These are phyloP conservation scores for Dalbergia cultrata DNA, from an alignment of 306 rosid genomes.

Conservation along the genomic window DNA sequence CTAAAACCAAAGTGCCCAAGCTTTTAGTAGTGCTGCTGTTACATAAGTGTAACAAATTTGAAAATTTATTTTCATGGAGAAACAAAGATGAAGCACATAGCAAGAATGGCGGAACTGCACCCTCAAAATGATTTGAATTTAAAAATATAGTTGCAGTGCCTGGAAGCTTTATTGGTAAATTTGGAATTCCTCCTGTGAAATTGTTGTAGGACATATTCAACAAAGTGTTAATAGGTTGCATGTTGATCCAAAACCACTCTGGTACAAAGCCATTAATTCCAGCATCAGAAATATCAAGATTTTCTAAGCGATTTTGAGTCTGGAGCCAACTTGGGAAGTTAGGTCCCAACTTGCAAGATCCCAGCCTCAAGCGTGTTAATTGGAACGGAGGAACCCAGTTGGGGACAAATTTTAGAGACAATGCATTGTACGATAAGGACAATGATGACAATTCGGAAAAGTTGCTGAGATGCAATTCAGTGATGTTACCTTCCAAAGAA, in stretches of 20 bases:
- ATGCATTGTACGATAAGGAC: neutral
- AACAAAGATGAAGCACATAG: fast-evolving
- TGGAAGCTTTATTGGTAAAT: neutral
- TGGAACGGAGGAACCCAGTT: constrained; percentile 38
- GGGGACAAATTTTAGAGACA: neutral
- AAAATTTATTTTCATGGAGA: constrained; percentile 2
- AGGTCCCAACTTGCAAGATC: constrained; percentile 44
- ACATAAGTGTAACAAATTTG: constrained; percentile 6
- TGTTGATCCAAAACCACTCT: constrained; percentile 20
- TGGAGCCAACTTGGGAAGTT: constrained; percentile 37
- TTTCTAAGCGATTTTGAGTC: fast-evolving
- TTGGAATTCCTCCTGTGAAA: constrained; percentile 24
- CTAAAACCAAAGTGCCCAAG: neutral
- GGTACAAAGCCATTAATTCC: constrained; percentile 21
- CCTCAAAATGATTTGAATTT: constrained; percentile 41
- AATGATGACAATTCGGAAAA: neutral
- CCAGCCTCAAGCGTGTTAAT: fast-evolving
- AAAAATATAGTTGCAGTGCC: fast-evolving
- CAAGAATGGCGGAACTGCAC: constrained; percentile 1
- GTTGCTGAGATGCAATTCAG: constrained; percentile 15
- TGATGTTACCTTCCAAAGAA: constrained; percentile 24
- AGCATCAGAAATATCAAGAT: neutral
- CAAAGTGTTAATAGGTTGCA: fast-evolving
- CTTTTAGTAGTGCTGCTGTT: neutral
- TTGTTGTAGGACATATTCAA: constrained; percentile 34